A percentile compares a stretch with the other conserved stretches of the same genome.
Evolutionary conservation across 495 filamentous ascomycete species (phyloP).

Genomic region (Neurospora cerealis): DNA sequence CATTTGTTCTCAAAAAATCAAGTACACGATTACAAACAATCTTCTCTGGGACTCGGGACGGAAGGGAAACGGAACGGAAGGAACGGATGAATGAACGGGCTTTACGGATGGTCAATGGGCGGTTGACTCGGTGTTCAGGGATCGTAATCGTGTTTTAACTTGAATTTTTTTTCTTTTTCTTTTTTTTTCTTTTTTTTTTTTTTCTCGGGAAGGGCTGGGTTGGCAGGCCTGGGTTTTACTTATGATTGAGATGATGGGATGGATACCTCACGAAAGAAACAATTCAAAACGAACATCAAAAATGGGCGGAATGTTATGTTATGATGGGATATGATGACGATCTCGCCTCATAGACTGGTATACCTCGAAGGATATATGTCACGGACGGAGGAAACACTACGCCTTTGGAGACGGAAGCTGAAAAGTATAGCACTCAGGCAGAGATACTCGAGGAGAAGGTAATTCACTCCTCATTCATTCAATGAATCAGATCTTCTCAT

Average conservation of each 20-base stretch:
- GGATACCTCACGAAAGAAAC: not conserved
- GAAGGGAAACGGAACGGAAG: slow-evolving; percentile 1
- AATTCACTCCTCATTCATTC: not conserved
- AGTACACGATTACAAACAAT: not conserved
- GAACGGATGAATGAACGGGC: slow-evolving; percentile 3
- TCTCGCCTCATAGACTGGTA: not conserved
- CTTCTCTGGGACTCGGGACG: slow-evolving; percentile 1
- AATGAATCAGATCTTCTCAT: not conserved
- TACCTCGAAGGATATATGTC: not conserved
- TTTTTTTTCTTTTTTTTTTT: not conserved
- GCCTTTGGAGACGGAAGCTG: not conserved
- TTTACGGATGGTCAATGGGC: not conserved
- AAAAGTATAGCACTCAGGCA: not conserved
- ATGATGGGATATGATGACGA: not conserved
- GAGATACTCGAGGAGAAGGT: not conserved
- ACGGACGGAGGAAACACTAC: not conserved
- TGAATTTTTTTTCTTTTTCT: not conserved
- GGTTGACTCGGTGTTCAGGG: not conserved
- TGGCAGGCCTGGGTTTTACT: slow-evolving; percentile 1
- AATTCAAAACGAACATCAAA: not conserved
- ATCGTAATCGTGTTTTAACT: not conserved
- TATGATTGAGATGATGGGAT: not conserved
- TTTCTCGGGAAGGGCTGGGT: not conserved
- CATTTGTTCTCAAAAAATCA: not conserved
- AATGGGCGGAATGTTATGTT: not conserved